phyloP scores from a whole-genome alignment of 2,329 filamentous ascomycete genomes.

The Diaporthe citrichinensis region DNA sequence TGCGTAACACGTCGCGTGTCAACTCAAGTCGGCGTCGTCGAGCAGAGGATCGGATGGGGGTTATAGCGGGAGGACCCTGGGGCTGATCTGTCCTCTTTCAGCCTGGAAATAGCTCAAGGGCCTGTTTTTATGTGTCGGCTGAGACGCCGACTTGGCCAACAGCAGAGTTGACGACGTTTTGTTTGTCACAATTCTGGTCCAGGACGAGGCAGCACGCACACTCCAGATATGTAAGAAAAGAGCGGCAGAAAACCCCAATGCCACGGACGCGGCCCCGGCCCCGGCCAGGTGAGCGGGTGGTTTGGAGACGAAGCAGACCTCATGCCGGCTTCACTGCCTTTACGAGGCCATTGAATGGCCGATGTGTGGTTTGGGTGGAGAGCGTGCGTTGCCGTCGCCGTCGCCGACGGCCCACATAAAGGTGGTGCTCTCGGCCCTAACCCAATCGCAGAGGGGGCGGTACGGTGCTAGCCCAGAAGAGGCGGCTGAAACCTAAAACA shows the following conservation, averaged over 20 bases:
- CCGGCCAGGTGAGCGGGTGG: not conserved
- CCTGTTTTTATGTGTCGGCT: constrained; percentile 18
- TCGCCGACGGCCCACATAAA: constrained; percentile 10
- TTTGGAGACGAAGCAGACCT: not conserved
- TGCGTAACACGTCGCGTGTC: constrained; percentile 37
- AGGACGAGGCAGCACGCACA: not conserved
- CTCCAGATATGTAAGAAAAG: not conserved
- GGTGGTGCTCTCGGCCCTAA: not conserved
- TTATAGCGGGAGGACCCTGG: constrained; percentile 10
- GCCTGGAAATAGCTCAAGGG: constrained; percentile 5
- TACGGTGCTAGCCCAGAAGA: constrained; percentile 14
- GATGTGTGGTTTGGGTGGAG: not conserved
- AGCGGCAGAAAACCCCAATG: not conserved
- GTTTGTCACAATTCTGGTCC: not conserved
- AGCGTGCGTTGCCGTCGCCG: constrained; percentile 7
- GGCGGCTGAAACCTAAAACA: constrained; percentile 36
- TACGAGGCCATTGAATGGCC: not conserved
- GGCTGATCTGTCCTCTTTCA: constrained; percentile 24
- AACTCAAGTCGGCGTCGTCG: constrained; percentile 17
- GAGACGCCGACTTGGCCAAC: constrained; percentile 12
- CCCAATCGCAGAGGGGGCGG: not conserved
- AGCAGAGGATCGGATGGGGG: constrained; percentile 34
- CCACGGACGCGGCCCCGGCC: no score
- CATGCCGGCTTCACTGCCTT: not conserved
- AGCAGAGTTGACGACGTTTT: constrained; percentile 16